Base-by-base conservation (phyloP, 495 filamentous ascomycete species). In the Cercophora sp. region DNA sequence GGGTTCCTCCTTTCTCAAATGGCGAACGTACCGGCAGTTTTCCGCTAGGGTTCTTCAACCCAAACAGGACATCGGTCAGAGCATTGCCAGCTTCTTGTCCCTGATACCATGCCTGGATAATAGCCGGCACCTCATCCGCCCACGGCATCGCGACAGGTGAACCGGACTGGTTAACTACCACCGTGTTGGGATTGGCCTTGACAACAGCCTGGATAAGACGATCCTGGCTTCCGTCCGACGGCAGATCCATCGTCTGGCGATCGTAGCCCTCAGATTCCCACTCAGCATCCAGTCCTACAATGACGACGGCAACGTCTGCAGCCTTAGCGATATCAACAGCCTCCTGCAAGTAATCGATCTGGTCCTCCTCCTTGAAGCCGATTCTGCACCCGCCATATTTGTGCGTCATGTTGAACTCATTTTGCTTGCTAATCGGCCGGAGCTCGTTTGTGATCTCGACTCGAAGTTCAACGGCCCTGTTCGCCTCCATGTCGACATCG, bases 181-280 rank as follows among this genome's bases (percentile, higher is more conserved):
- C 77, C 2, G 89, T 83, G 27, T 78, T 78, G 6, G 88, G 84
- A 59, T 92, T 91, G 1, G 81, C 88, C 11, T 75, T 71, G 6
- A 87, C 71, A 2, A 93, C 82, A 11, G 80, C 81, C 37, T 80
- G 75, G 59, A 93, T 81, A 22, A 95, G 73, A 23, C 84, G 79
- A 61, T 95, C 87, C 62, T 85, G 87, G 60, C 80, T 83, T 1
- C 85, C 85, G 50, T 79, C 73, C 24, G 65, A 70, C 4, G 89
- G 89, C 8, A 94, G 77, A 56, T 89, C 84, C 88, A 93, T 91
- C 47, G 81, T 82, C 48, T 85, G 78, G n/a, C 88, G 80, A 65
- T 94, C 89, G 55, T 89, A 85, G 19, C 90, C 90, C 52, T 94
- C 90, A 15, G 85, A 88, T 64, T 94, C 89, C 89, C 89, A 94